Conservation (phyloP, 2,329 filamentous ascomycete genomes). For the Rasamsonia emersonii region DNA sequence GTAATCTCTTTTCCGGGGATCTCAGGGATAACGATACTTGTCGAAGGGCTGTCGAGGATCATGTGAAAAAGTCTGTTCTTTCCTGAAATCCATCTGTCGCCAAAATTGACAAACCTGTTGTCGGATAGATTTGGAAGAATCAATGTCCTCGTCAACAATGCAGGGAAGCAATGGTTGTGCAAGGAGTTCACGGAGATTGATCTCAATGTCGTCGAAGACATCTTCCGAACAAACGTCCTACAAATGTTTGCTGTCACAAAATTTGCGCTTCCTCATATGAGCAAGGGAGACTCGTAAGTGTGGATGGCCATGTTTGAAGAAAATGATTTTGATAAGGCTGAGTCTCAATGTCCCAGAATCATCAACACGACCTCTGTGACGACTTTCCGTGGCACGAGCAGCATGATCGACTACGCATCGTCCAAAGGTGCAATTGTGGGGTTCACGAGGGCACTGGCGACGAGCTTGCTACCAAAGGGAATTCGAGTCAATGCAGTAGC, state of each 20-base stretch:
- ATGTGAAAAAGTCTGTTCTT: conserved; percentile 38
- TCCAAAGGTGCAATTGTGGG: conserved; percentile 52
- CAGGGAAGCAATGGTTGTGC: conserved; percentile 48
- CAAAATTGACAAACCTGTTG: no score
- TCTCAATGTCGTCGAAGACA: conserved; percentile 46
- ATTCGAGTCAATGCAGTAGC: conserved; percentile 46
- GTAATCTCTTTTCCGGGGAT: conserved; percentile 41
- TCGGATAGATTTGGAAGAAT: conserved; percentile 36
- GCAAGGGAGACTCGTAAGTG: conserved; percentile 39
- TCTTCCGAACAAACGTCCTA: conserved; percentile 50
- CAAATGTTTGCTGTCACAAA: conserved; percentile 54
- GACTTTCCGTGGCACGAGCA: conserved; percentile 44
- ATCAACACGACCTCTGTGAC: conserved; percentile 50
- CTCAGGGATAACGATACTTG: conserved; percentile 45
- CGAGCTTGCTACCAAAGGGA: conserved; percentile 47
- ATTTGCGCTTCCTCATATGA: conserved; percentile 48
- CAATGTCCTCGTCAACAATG: conserved; percentile 51
- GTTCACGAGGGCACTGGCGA: conserved; percentile 46
- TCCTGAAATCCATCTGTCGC: background rate
- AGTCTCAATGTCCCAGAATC: conserved; percentile 30
- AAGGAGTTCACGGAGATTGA: conserved; percentile 46
- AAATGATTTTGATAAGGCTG: background rate
- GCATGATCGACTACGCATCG: conserved; percentile 48
- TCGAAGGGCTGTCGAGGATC: conserved; percentile 43
- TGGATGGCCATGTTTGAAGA: background rate